A percentile compares a stretch with the other conserved stretches of the same genome.
phyloP scores from a whole-genome alignment of 352 stramenopile genomes.

The Pythium aristosporum region DNA sequence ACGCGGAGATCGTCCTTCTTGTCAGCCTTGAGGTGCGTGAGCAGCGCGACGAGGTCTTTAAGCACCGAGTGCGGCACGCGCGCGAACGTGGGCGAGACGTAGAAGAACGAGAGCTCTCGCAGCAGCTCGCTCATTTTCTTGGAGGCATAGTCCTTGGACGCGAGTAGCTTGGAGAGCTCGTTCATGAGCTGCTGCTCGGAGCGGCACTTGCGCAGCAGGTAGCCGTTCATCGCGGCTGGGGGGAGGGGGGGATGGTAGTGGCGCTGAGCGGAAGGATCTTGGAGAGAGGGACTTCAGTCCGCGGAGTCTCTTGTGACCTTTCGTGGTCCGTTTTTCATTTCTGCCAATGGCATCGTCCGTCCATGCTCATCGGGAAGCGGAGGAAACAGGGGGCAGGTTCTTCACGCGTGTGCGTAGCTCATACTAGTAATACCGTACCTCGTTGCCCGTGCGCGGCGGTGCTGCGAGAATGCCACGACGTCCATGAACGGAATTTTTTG shows the following conservation, averaged over 20 bases:
- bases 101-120: conserved; percentile 72
- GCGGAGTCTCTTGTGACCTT: conserved; percentile 9
- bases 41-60: conserved; percentile 56
- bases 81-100: conserved; percentile 51
- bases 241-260: background rate
- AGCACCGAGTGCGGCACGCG: conserved; percentile 63
- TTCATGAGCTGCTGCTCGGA: conserved; percentile 86
- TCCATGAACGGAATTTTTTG: too few relatives aligned
- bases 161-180: conserved; percentile 64
- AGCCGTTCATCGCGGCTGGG: conserved; percentile 51
- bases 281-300: background rate
- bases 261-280: background rate
- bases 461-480: too few relatives aligned
- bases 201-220: conserved; percentile 65
- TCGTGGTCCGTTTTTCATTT: conserved; percentile 9
- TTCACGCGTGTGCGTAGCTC: too few relatives aligned
- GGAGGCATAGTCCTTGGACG: conserved; percentile 55
- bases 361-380: too few relatives aligned
- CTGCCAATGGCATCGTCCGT: conserved; percentile 7
- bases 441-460: too few relatives aligned
- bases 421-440: too few relatives aligned
- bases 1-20: conserved; percentile 81
- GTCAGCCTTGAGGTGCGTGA: conserved; percentile 66
- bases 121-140: conserved; percentile 73
- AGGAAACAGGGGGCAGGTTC: too few relatives aligned